These are phyloP conservation scores for Pseudozyma pruni DNA, from an alignment of 1,284 basidiomycete species.

Conservation along the genomic window DNA sequence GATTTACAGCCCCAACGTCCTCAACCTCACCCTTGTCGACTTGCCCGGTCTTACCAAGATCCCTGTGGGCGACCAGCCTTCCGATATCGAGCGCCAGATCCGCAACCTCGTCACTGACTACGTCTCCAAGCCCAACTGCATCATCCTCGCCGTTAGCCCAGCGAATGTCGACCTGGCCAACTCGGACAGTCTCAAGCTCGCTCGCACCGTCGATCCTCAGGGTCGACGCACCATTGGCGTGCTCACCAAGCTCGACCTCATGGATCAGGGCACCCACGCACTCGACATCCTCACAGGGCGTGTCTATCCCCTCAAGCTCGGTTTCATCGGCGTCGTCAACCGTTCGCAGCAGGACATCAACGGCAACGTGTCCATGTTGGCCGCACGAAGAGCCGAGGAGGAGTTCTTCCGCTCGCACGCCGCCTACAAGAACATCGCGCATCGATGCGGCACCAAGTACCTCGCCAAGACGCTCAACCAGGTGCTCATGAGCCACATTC, in stretches of 20 bases:
- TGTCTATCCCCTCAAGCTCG: conserved; percentile 95
- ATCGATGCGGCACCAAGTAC: conserved; percentile 95
- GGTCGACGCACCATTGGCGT: conserved; percentile 95
- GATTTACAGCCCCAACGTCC: conserved; percentile 93
- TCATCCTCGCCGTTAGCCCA: conserved; percentile 94
- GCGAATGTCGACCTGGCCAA: conserved; percentile 99
- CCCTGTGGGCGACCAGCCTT: conserved; percentile 73
- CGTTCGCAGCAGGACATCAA: conserved; percentile 98
- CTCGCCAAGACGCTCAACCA: conserved; percentile 93
- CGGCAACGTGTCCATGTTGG: conserved; percentile 83
- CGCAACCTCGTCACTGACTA: conserved; percentile 92
- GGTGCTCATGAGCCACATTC: conserved; percentile 96
- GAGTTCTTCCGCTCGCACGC: conserved; percentile 92
- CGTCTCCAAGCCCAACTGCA: conserved; percentile 95
- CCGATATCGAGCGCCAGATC: conserved; percentile 97
- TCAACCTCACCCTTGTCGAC: conserved; percentile 95
- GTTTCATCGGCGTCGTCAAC: conserved; percentile 97
- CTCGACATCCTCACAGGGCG: conserved; percentile 94
- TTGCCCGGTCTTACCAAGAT: conserved; percentile 91
- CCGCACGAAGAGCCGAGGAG: conserved; percentile 84
- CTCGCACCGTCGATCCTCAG: conserved; percentile 92
- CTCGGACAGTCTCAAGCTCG: conserved; percentile 95
- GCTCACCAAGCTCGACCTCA: conserved; percentile 94
- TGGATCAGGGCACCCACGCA: conserved; percentile 98
- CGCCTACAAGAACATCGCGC: conserved; percentile 93